A percentile compares a stretch with the other conserved stretches of the same genome.
phyloP scores from a whole-genome alignment of 2,329 filamentous ascomycete genomes.

The Xylariaceae sp. region DNA sequence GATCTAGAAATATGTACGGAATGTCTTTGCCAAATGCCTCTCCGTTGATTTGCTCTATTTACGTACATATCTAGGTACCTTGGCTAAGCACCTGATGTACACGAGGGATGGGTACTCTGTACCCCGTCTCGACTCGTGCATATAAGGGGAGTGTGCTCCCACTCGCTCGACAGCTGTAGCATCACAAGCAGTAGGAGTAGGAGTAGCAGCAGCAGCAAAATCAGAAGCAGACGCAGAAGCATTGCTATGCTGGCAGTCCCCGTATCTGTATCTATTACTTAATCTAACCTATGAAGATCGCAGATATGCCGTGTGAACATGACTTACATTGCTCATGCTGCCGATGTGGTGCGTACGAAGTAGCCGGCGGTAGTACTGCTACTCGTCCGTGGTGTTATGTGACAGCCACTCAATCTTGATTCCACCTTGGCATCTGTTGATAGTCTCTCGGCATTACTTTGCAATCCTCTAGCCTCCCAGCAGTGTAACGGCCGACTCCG shows the following conservation, averaged over 20 bases:
- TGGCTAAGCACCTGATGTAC: not conserved
- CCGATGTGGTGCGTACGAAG: too few species aligned
- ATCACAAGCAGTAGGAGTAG: too few species aligned
- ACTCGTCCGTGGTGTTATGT: not conserved
- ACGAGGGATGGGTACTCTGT: not conserved
- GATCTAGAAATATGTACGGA: not conserved
- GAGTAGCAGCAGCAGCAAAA: too few species aligned
- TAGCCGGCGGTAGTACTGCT: not conserved
- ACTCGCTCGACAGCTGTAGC: too few species aligned
- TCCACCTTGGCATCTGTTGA: not conserved
- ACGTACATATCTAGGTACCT: not conserved
- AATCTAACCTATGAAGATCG: not conserved
- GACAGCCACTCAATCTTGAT: not conserved
- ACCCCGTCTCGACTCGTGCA: not conserved
- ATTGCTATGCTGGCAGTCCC: not conserved
- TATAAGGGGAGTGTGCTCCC: too few species aligned
- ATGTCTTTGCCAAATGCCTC: not conserved
- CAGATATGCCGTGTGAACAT: not conserved
- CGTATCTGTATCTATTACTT: not conserved
- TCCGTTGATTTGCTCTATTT: not conserved
- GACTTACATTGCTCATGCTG: not conserved
- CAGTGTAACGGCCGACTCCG: constrained; percentile 16
- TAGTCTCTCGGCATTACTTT: not conserved
- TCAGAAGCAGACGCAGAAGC: not conserved
- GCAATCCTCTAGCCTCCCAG: not conserved